Evolutionary conservation across 352 stramenopile genomes (phyloP).

Genomic region (Globisporangium perplexum): DNA sequence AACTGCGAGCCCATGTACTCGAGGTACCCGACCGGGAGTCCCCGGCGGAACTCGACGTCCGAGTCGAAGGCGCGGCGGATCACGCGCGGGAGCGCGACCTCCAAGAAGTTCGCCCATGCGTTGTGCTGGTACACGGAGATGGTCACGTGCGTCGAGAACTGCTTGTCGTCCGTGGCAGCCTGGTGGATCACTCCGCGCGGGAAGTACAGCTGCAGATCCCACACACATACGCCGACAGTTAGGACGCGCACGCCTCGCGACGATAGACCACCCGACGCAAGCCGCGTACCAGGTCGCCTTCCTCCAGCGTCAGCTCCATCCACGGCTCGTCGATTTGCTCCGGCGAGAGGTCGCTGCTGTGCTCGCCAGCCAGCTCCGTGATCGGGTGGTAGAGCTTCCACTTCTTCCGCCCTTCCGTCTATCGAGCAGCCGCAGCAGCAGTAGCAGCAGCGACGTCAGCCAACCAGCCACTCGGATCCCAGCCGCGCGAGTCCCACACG

Average conservation of each 20-base stretch:
- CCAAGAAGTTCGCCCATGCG: slow-evolving; percentile 85
- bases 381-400: slow-evolving; percentile 84
- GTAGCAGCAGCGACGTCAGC: background rate
- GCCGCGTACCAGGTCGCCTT: slow-evolving; percentile 59
- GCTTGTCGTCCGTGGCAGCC: slow-evolving; percentile 60
- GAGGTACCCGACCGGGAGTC: slow-evolving; percentile 70
- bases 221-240: no score
- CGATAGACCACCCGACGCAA: background rate
- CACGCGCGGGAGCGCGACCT: slow-evolving; percentile 67
- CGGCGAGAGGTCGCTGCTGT: slow-evolving; percentile 64
- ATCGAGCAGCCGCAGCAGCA: background rate
- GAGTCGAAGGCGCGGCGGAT: slow-evolving; percentile 77
- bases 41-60: slow-evolving; percentile 64
- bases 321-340: slow-evolving; percentile 68
- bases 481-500: no score
- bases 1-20: slow-evolving; percentile 73
- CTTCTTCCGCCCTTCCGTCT: slow-evolving; percentile 84
- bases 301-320: slow-evolving; percentile 79
- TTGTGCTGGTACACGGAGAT: slow-evolving; percentile 88
- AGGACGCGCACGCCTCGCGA: background rate
- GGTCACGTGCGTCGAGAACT: slow-evolving; percentile 86
- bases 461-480: background rate
- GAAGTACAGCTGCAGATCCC: slow-evolving; percentile 59
- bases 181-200: slow-evolving; percentile 77
- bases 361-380: slow-evolving; percentile 65